Evolutionary conservation across 2,329 filamentous ascomycete genomes (phyloP), one percentile per base, ranked within the genome.

Genomic region (Alternaria novae-zelandiae): DNA sequence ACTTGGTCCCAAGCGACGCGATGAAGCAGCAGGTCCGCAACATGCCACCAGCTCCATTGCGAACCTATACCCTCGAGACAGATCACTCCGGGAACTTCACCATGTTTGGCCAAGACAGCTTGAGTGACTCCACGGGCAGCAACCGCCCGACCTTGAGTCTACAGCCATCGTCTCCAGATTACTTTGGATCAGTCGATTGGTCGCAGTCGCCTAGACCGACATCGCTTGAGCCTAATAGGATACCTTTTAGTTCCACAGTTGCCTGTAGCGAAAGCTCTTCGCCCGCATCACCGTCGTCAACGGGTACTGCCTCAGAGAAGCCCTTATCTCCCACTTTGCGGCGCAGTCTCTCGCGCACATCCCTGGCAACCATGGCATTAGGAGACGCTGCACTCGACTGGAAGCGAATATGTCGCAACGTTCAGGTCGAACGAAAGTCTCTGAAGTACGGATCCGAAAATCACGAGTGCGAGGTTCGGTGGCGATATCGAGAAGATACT

Each of bases 1-100:
- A 72, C 46, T 68, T 78, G n/a, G 66, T 66, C 3, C 75, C 74
- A 7, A 76, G 72, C 47, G 72, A 76, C 55, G 71, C 74, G 9
- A 68, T 75, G 32, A 68, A 71, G n/a, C 68, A 70, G 50, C 69
- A 75, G 49, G 61, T 78, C 13, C 64, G 60, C 50, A 68, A 68
- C 41, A 69, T 77, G 61, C 72, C 73, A 11, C 69, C 60, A 12
- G 65, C 72, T 12, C 74, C 75, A 4, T 49, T 47, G 15, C 69
- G 76, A 25, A 73, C 70, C 26, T 75, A 72, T 20, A 77, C 73
- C 1, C 64, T 77, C 15, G 70, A 74, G 5, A 73, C 70, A 3
- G 69, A 76, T 3, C 63, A 68, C 36, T 72, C 69, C 3, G 71
- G 56, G 4, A 61, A 64, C 23, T 71, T 72, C 20, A 65, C 69